Conservation (phyloP, 495 filamentous ascomycete genomes). For the Penicillium mononematosum region DNA sequence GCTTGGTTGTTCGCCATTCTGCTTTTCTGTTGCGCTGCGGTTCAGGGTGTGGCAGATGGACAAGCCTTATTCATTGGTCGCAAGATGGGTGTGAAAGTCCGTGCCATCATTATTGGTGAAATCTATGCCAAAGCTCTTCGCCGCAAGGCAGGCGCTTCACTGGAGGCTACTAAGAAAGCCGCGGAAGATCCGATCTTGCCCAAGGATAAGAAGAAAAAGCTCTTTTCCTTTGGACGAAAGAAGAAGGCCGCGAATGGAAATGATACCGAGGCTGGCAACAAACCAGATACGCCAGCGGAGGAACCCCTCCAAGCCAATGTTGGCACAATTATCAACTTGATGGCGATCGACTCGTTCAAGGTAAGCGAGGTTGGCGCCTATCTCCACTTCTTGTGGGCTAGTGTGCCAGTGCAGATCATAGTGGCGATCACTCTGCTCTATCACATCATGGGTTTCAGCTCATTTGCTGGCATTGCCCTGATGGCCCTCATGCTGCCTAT, state of each 20-base stretch:
- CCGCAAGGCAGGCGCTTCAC: slow-evolving; percentile 78
- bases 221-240: slow-evolving; percentile 57
- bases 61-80: slow-evolving; percentile 94
- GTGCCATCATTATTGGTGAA: slow-evolving; percentile 94
- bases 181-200: slow-evolving; percentile 32
- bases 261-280: slow-evolving; percentile 33
- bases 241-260: slow-evolving; percentile 44
- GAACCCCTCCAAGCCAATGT: slow-evolving; percentile 74
- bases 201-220: slow-evolving; percentile 46
- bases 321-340: slow-evolving; percentile 97
- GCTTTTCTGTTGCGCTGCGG: slow-evolving; percentile 73
- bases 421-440: slow-evolving; percentile 79
- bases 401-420: slow-evolving; percentile 77
- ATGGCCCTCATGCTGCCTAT: slow-evolving; percentile 87
- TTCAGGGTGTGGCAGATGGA: slow-evolving; percentile 75
- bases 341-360: slow-evolving; percentile 99
- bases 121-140: slow-evolving; percentile 97
- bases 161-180: slow-evolving; percentile 50
- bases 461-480: slow-evolving; percentile 88
- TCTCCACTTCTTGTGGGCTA: slow-evolving; percentile 84
- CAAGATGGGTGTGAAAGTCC: slow-evolving; percentile 87
- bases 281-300: slow-evolving; percentile 39
- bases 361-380: slow-evolving; percentile 91
- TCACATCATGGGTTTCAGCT: slow-evolving; percentile 84
- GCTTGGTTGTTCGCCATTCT: slow-evolving; percentile 96